Evolutionary conservation across 345 rosid genomes (phyloP), one percentile per base, ranked within the genome.

Genomic region (Pseudoturritis turrita): DNA sequence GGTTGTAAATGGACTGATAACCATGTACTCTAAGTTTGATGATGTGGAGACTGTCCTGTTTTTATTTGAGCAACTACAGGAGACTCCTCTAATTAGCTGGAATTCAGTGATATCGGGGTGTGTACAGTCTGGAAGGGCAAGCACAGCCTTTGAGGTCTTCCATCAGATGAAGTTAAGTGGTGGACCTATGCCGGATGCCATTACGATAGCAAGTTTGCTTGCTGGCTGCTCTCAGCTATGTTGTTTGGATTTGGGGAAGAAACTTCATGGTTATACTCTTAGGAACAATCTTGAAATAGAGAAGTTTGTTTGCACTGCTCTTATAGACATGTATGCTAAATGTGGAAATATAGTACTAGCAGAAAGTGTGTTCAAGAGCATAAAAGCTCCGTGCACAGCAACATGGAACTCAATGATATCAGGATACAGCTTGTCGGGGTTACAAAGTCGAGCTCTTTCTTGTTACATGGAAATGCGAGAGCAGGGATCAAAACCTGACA

Each of bases 101-200:
- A 92, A 92, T 72, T 87, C 98, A 3, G 77, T 89, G 55, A 87
- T 92, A 81, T 83, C 98, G 7, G 87, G 92, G 10, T 89, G 91
- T 55, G 81, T 83, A 55, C 96, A 87, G 52, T 79, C 90, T 22
- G 96, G 95, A 77, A 75, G 62, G 44, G 83, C 88, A 21, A 74
- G 53, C 39, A 83, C 79, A 54, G 92, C 88, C 2, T 62, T 89
- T 75, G 76, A 77, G 60, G 72, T 85, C 8, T 85, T 85, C 57
- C 53, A 72, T 80, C 83, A 81, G 69, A 83, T 92, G 96, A 88
- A 66, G 62, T 65, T 68, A 61, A 76, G 46, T 13, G 77, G 29
- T 19, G 89, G 86, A 57, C 68, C 47, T 21, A 49, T 23, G 22
- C 88, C 95, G 10, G 96, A 92, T 80, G 78, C 77, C 46, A 64